Evolutionary conservation across 345 rosid genomes (phyloP).

Genomic region (Excoecaria cochinchinensis): DNA sequence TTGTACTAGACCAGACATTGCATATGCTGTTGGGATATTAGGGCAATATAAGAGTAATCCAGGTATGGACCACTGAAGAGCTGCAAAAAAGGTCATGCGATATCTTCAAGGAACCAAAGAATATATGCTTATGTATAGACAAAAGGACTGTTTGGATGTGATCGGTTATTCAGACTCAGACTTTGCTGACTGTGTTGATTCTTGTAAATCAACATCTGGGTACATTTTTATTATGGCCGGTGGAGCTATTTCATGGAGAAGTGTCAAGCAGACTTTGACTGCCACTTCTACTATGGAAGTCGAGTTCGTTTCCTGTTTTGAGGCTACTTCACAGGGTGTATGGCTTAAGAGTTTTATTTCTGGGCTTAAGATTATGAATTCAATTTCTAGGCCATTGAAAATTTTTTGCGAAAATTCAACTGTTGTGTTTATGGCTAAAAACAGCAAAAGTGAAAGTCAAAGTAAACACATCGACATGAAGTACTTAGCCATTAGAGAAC

Average conservation of each 20-base stretch:
- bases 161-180: neutral
- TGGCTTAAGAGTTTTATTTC: no score
- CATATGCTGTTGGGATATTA: neutral
- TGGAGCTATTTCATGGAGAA: no score
- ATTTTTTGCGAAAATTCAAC: no score
- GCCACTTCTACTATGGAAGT: no score
- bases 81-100: neutral
- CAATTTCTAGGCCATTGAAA: no score
- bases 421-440: no score
- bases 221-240: neutral
- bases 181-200: neutral
- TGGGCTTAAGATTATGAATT: no score
- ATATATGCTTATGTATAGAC: neutral
- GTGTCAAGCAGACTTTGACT: no score
- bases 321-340: constrained; percentile 14
- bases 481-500: neutral
- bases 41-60: neutral
- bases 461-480: constrained; percentile 2
- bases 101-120: neutral
- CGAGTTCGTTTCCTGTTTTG: no score
- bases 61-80: constrained; percentile 1
- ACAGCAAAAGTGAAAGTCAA: neutral
- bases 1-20: neutral
- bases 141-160: neutral
- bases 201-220: neutral